Evolutionary conservation across 306 rosid species (phyloP).

Genomic region (Lathyrus tuberosus): DNA sequence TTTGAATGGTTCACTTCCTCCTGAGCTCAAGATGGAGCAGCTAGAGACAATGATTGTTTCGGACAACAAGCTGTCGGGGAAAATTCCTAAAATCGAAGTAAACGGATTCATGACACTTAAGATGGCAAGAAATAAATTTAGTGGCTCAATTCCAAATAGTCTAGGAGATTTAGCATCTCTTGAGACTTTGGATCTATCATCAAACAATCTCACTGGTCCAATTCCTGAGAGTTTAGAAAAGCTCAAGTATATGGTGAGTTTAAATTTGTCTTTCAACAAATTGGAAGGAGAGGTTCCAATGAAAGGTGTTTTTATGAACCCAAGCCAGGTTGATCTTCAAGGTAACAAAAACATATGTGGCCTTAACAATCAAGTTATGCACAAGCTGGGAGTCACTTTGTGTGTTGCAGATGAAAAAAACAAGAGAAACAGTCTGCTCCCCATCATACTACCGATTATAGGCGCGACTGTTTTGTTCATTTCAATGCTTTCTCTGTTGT

Average conservation of each 20-base stretch:
- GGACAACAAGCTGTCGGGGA: constrained; percentile 40
- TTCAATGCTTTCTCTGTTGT: constrained; percentile 22
- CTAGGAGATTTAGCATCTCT: constrained; percentile 39
- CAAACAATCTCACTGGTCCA: constrained; percentile 48
- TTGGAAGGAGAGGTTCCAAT: constrained; percentile 49
- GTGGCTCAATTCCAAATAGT: constrained; percentile 42
- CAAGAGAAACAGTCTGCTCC: constrained; percentile 24
- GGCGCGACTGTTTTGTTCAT: constrained; percentile 30
- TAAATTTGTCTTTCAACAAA: constrained; percentile 52
- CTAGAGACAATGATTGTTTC: constrained; percentile 31
- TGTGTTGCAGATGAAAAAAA: constrained; percentile 32
- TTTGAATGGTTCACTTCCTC: constrained; percentile 43
- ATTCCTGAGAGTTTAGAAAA: constrained; percentile 46
- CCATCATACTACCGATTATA: constrained; percentile 35
- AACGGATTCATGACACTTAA: constrained; percentile 9
- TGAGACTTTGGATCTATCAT: constrained; percentile 48
- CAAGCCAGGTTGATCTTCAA: constrained; percentile 34
- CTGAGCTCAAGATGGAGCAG: constrained; percentile 38
- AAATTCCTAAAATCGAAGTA: constrained; percentile 35
- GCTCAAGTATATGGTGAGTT: constrained; percentile 21
- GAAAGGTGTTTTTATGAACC: constrained; percentile 45
- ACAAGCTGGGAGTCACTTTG: constrained; percentile 24
- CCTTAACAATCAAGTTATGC: constrained; percentile 34
- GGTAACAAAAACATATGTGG: constrained; percentile 48
- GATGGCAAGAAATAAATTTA: constrained; percentile 45